Base-by-base conservation (phyloP, 768 basidiomycete species). In the Fibroporia radiculosa region DNA sequence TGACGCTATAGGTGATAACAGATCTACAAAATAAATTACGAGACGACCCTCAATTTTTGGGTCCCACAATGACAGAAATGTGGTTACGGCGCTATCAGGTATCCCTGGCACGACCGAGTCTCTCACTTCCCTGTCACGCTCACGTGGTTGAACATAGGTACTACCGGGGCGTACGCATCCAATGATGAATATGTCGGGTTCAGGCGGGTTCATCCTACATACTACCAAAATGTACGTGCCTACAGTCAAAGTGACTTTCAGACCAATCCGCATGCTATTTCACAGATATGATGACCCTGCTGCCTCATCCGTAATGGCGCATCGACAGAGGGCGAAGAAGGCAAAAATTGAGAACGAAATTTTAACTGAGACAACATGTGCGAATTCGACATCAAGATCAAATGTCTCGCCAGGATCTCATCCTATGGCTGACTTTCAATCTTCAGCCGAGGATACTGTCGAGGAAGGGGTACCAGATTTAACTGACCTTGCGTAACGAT, bases 91-190 rank as follows among this genome's bases (percentile, higher is more conserved):
- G 78, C 50, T 99, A 98, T 66, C 95, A 98, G 62, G 78, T 79
- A 48, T n/a, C 41, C n/a, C n/a, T n/a, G n/a, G n/a, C n/a, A n/a
- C n/a, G n/a, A n/a, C n/a, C n/a, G n/a, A n/a, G n/a, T n/a, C n/a
- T 41, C n/a, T 22, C 35, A 22, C 19, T 24, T 29, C 26, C 11
- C 4, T 20, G 12, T 1, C 20, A 28, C 13, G n/a, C n/a, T n/a
- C n/a, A 16, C 7, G 44, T 18, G 37, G 28, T 10, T 31, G n/a
- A n/a, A n/a, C n/a, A n/a, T n/a, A 77, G 68, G 83, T 93, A 13
- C 71, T 99, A n/a, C 96, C 96, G 19, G 95, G 96, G 19, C 75
- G 96, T 27, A 95, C 90, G 31, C 96, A 99, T 67, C 96, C 96
- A 3, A 80, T 77, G 51, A 98, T 99, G 96, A 82, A 73, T 45